Evolutionary conservation across 2,329 filamentous ascomycete species (phyloP).

Genomic region (Pyricularia sp.): DNA sequence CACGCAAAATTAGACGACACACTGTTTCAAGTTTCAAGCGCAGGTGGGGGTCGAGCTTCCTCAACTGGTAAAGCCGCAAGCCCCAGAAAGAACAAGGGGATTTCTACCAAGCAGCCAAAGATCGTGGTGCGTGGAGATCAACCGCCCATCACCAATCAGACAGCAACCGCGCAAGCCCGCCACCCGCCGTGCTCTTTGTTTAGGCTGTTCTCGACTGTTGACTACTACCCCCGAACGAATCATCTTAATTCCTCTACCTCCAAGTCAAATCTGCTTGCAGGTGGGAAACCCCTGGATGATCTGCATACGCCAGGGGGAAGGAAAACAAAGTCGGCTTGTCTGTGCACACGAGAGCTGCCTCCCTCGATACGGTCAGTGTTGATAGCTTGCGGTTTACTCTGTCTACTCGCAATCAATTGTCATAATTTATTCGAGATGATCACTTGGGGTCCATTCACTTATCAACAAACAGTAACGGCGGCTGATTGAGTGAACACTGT

Average conservation of each 20-base stretch:
- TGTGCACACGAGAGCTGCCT: neutral
- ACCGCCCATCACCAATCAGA: neutral
- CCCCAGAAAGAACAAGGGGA: neutral
- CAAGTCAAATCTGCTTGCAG: neutral
- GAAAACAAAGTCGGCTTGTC: neutral
- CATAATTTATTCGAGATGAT: neutral
- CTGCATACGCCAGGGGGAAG: neutral
- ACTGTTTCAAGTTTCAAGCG: neutral
- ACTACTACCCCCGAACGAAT: neutral
- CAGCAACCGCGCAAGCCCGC: neutral
- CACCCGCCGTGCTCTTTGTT: neutral
- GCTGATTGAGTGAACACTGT: neutral
- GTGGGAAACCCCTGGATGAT: neutral
- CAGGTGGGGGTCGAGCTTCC: neutral
- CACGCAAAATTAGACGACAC: neutral
- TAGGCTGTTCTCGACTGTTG: neutral
- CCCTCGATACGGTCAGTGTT: neutral
- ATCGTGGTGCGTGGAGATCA: neutral
- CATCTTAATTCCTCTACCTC: neutral
- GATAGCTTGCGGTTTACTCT: neutral
- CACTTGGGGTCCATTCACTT: neutral
- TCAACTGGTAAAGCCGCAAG: neutral
- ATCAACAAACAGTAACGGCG: neutral
- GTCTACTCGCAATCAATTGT: neutral
- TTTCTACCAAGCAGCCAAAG: neutral